These are phyloP conservation scores for Cytospora paraplurivora DNA, from an alignment of 2,329 filamentous ascomycete genomes.

Conservation along the genomic window DNA sequence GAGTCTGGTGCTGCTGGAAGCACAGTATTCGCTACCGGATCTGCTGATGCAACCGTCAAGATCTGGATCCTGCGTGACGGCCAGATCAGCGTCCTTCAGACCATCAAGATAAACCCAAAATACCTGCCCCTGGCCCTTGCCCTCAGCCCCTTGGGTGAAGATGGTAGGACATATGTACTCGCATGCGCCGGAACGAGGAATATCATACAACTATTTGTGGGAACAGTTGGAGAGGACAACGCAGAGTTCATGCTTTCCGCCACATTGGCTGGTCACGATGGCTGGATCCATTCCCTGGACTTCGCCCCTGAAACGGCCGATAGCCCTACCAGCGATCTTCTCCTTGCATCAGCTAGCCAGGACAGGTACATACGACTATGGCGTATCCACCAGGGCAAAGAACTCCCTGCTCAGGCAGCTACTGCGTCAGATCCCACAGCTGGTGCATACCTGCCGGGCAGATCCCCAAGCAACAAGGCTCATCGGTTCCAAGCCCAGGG, in stretches of 20 bases:
- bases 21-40: conserved; percentile 72
- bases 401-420: conserved; percentile 59
- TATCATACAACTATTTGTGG: conserved; percentile 76
- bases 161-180: conserved; percentile 59
- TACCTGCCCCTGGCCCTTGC: conserved; percentile 83
- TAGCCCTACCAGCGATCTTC: conserved; percentile 61
- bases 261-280: conserved; percentile 85
- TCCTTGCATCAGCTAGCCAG: conserved; percentile 92
- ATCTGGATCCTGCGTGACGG: conserved; percentile 66
- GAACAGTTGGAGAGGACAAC: conserved; percentile 38
- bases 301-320: conserved; percentile 67
- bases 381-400: conserved; percentile 74
- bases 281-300: conserved; percentile 86
- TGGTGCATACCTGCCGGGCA: conserved; percentile 64
- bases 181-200: conserved; percentile 85
- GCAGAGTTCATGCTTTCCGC: conserved; percentile 69
- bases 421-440: conserved; percentile 57
- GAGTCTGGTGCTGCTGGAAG: background rate
- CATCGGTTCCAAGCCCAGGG: conserved; percentile 67
- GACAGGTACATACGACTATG: conserved; percentile 97
- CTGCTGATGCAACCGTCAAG: conserved; percentile 73
- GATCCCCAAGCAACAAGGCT: conserved; percentile 84
- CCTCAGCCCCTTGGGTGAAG: conserved; percentile 59
- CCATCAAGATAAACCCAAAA: conserved; percentile 71
- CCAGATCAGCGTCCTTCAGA: conserved; percentile 62